Percentiles rank a stretch among this genome's conserved stretches.
Evolutionary conservation across 208 protist species (phyloP).

Genomic region (Crithidia expoeki): DNA sequence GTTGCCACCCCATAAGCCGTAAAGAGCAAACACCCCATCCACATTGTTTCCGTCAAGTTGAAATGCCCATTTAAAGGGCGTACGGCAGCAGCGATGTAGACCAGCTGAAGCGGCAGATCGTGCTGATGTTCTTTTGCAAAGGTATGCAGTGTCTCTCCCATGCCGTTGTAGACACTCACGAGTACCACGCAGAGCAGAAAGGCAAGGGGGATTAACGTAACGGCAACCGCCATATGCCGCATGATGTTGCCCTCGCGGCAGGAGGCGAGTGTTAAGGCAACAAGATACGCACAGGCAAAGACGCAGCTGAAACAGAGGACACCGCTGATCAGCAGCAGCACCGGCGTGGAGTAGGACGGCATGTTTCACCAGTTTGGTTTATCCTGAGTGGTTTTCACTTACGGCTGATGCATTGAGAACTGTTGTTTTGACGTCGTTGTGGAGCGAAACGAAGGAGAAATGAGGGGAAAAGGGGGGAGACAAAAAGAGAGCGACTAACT

Average conservation of each 20-base stretch:
- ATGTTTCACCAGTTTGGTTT: neutral
- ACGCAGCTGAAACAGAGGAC: neutral
- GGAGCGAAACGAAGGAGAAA: too few relatives aligned
- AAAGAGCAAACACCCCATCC: conserved; percentile 60
- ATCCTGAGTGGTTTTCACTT: neutral
- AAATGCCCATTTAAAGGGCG: conserved; percentile 10
- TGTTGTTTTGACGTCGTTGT: too few relatives aligned
- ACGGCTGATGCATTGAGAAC: too few relatives aligned
- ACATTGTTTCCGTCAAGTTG: conserved; percentile 28
- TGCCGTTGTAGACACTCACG: conserved; percentile 18
- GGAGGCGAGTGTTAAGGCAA: neutral
- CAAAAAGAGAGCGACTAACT: neutral
- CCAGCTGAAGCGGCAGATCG: conserved; percentile 23
- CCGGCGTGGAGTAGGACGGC: neutral
- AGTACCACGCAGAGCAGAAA: conserved; percentile 27
- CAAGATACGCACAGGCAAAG: conserved; percentile 12
- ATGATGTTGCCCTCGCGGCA: conserved; percentile 4
- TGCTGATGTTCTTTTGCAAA: conserved; percentile 24
- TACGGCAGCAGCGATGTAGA: conserved; percentile 21
- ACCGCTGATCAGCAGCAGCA: conserved; percentile 9
- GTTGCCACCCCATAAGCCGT: conserved; percentile 55
- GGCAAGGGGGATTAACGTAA: conserved; percentile 42
- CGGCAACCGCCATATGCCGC: conserved; percentile 44
- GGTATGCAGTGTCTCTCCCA: conserved; percentile 16
- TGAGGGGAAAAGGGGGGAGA: conserved; percentile 10